phyloP scores from a whole-genome alignment of 2,329 filamentous ascomycete genomes.

The Xylariaceae sp. region DNA sequence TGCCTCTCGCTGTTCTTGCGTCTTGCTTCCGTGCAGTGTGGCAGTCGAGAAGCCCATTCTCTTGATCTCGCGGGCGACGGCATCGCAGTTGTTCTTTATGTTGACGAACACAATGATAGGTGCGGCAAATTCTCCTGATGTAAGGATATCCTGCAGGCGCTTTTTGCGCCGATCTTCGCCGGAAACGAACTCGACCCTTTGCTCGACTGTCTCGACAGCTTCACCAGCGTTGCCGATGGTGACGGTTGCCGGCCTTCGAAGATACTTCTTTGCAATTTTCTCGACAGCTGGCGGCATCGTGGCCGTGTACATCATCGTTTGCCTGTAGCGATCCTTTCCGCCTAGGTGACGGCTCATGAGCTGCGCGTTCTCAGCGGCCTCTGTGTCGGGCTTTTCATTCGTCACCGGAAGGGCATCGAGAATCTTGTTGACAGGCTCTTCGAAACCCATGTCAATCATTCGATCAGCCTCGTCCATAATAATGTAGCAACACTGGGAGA shows the following conservation, averaged over 20 bases:
- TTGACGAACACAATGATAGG: constrained; percentile 99
- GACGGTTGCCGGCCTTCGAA: constrained; percentile 86
- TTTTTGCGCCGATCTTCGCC: constrained; percentile 97
- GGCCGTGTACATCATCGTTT: constrained; percentile 99
- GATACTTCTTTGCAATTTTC: constrained; percentile 94
- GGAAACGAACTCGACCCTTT: constrained; percentile 85
- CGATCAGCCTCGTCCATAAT: constrained; percentile 99
- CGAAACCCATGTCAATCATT: constrained; percentile 98
- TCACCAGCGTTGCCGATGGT: constrained; percentile 93
- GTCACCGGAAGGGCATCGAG: constrained; percentile 86
- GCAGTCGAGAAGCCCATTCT: constrained; percentile 86
- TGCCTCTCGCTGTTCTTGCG: constrained; percentile 94
- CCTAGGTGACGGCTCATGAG: constrained; percentile 81
- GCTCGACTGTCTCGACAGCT: constrained; percentile 95
- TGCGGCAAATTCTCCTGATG: constrained; percentile 72
- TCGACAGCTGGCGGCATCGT: constrained; percentile 94
- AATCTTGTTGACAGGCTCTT: constrained; percentile 96
- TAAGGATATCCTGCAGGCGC: constrained; percentile 84
- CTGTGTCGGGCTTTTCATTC: constrained; percentile 93
- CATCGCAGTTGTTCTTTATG: constrained; percentile 98
- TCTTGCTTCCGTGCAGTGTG: constrained; percentile 92
- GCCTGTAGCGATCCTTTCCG: constrained; percentile 75
- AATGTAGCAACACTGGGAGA: constrained; percentile 95
- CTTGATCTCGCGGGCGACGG: constrained; percentile 90
- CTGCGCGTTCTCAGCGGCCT: constrained; percentile 79